Base-by-base conservation (phyloP, 2,329 filamentous ascomycete genomes). In the Cercospora janseana region DNA sequence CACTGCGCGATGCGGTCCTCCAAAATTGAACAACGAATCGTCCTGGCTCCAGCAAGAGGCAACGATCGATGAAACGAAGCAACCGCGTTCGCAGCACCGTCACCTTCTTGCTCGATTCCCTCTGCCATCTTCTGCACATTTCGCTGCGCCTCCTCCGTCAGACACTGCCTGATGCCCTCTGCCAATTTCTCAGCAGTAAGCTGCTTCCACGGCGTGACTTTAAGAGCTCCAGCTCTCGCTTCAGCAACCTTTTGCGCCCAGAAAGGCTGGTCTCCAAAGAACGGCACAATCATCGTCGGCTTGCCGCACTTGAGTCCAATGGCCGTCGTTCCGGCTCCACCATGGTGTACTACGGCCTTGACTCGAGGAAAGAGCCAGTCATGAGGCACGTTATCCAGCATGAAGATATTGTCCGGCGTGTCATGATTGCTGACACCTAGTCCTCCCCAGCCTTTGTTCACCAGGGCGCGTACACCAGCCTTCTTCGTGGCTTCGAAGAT, bases 251-350 rank as follows among this genome's bases (percentile, higher is more conserved):
- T 87, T 13, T 75, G 74, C 2, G 86, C 86, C 86, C 87, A 90
- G 63, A 90, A 90, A 41, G 84, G 79, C 66, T 90, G 86, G 62
- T 90, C 86, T 2, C 86, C 86, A 57, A 90, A 90, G 69, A 90
- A 90, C 0, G 86, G 86, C 2, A 90, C 83, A 20, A 89, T 79
- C 79, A 88, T 85, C 4, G 83, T 88, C 0, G 86, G 86, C 60
- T 79, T 80, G 3, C 79, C 86, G 55, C 79, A 85, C 64, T 86
- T 87, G 24, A 90, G 72, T 1, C 85, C 85, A 38, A 86, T 86
- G 1, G 86, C 86, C 0, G 85, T 87, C 0, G 86, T 90, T 2
- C 86, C 86, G 0, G 87, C 87, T 9, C 86, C 86, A n/a, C 86
- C 86, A 56, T 89, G 86, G 54, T 88, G 86, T 1, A 89, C 80